Conservation (phyloP, 306 rosid species). For the Cucurbita moschata region DNA sequence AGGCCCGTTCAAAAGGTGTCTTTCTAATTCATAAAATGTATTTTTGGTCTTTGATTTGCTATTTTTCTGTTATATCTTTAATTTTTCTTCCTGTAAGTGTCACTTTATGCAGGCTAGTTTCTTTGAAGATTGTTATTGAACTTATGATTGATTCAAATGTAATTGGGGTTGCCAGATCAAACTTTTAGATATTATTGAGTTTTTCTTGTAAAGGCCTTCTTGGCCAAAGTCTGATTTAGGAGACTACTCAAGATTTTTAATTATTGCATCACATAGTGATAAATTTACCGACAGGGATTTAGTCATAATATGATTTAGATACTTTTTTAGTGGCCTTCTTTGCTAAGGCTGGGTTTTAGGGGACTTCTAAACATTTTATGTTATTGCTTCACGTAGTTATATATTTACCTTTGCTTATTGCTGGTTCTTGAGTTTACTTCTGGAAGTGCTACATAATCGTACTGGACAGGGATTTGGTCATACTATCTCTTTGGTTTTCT, state of each 20-base stretch:
- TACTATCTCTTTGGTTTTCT: neutral
- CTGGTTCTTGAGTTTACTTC: neutral
- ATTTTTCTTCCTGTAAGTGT: neutral
- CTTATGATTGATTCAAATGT: neutral
- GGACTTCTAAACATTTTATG: neutral
- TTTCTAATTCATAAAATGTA: neutral
- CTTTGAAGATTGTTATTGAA: neutral
- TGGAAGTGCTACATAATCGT: neutral
- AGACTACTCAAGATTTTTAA: neutral
- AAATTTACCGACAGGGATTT: neutral
- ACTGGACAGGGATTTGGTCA: neutral
- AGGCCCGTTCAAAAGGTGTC: constrained; percentile 37
- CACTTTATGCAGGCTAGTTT: neutral
- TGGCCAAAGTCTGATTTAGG: neutral
- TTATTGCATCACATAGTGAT: neutral
- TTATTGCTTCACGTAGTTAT: neutral
- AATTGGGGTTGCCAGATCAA: neutral
- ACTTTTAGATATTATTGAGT: neutral
- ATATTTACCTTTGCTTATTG: neutral
- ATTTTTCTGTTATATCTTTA: neutral
- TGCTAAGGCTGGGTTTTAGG: neutral
- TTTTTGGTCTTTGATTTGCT: neutral
- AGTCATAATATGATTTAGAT: neutral
- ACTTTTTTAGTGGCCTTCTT: neutral
- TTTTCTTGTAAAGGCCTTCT: neutral